phyloP scores from a whole-genome alignment of 2,329 filamentous ascomycete species.

The Monilinia laxa region DNA sequence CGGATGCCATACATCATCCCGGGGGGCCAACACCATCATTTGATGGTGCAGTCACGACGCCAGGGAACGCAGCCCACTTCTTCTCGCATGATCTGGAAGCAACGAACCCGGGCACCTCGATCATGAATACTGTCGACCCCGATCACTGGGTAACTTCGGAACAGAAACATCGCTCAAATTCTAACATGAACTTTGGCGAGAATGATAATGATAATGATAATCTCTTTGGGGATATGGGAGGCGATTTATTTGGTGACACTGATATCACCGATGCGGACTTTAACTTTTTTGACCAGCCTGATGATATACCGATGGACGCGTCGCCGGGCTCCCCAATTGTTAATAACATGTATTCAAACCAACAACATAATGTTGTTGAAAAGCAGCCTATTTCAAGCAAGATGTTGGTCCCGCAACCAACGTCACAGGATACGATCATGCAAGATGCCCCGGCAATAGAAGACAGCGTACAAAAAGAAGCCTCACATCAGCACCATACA shows the following conservation, averaged over 20 bases:
- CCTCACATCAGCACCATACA: neutral
- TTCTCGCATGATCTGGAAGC: conserved; percentile 45
- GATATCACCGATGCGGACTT: conserved; percentile 81
- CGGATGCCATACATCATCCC: conserved; percentile 59
- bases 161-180: conserved; percentile 32
- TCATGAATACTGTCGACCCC: conserved; percentile 30
- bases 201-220: conserved; percentile 44
- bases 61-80: conserved; percentile 45
- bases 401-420: conserved; percentile 2
- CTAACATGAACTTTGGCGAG: conserved; percentile 33
- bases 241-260: conserved; percentile 63
- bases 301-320: conserved; percentile 34
- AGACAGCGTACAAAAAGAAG: neutral
- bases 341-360: neutral
- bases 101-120: conserved; percentile 27
- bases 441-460: neutral
- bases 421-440: conserved; percentile 16
- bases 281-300: conserved; percentile 73
- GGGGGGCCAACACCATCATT: conserved; percentile 56
- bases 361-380: conserved; percentile 17
- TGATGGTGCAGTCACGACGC: conserved; percentile 57
- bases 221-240: conserved; percentile 67
- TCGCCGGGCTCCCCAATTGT: conserved; percentile 1
- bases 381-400: conserved; percentile 7
- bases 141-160: conserved; percentile 36